Evolutionary conservation across 1,284 basidiomycete genomes (phyloP), one percentile per base, ranked within the genome.

Genomic region (Tranzscheliella williamsii): DNA sequence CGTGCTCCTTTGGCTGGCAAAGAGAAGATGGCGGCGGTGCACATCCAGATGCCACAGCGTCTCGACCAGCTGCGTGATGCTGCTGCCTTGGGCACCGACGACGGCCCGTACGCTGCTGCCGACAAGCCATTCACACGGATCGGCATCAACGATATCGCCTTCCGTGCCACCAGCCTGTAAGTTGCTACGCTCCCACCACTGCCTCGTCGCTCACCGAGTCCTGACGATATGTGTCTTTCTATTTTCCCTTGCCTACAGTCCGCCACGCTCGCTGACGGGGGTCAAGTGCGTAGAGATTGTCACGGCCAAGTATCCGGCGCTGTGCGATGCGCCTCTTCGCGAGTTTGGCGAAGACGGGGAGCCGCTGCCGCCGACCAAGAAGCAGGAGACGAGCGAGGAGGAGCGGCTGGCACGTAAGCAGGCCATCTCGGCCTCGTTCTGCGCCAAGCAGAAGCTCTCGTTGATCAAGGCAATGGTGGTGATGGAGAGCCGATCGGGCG

Each of bases 401-500:
- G 69, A 71, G 38, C 42, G 58, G 11, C 40, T 47, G 30, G 61
- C 62, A 2, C 58, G 69, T 18, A 47, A 51, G 24, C 31, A 52
- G 13, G 57, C 65, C 4, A 47, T 71, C 11, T 22, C 29, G 3
- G 44, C 64, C 24, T 46, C 49, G 37, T 48, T 62, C 9, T 45
- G 52, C 36, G 57, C 51, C 33, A 62, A 63, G 42, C 46, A 65
- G 32, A 52, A 37, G 13, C 51, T 63, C 24, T 66, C 66, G 30
- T 42, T 71, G 22, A 58, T 71, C 62, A 71, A 71, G 46, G 66
- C 69, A 5, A 65, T 63, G 44, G 52, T 71, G 13, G 48, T 71
- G n/a, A 46, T 71, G 49, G 69, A 71, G 45, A 63, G 47, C 7
- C 48, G 69, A 15, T 42, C 37, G 3, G 53, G 53, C 12, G 37